Evolutionary conservation across 1,284 basidiomycete genomes (phyloP), one percentile per base, ranked within the genome.

Genomic region (Acaromyces ingoldii): DNA sequence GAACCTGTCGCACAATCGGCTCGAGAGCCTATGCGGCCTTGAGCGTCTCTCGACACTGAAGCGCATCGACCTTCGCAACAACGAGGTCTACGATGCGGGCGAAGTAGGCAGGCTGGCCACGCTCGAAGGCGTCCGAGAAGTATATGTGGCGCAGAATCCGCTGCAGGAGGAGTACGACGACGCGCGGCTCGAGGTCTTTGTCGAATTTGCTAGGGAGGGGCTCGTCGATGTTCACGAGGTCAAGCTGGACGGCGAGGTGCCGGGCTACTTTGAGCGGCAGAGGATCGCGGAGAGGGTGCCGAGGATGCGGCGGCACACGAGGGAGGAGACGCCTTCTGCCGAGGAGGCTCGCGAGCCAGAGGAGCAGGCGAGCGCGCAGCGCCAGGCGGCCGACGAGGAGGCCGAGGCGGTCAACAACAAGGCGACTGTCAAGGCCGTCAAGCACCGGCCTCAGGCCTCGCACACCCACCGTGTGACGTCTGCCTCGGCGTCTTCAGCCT

Each of bases 21-120:
- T 97, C 42, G 89, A 93, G 69, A 91, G 89, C 21, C 82, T 98
- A 47, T 91, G 90, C 60, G 93, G 93, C 2, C 80, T 97, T 4
- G 93, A 98, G 76, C 83, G 91, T 6, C 82, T 97, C 0, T 79
- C 82, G 49, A 86, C 85, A 0, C 81, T 97, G 6, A 84, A 89
- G 67, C 83, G 88, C 15, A 81, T 96, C 24, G 92, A 98, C 74
- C 78, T 97, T n/a, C 83, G 91, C 4, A 74, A 80, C 43, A 98
- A 97, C 65, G 76, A 82, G 39, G 79, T 98, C 36, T 82, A 85
- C 41, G 93, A 97, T 62, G 83, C 83, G 31, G 84, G 84, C 11
- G 93, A 98, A 75, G 80, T 97, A 1, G 88, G 90, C 1, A 80
- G 93, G 22, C 79, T 98, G 17, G 85, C 89, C 82, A 86, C 62